Percentiles rank a stretch among this genome's conserved stretches.
phyloP scores from a whole-genome alignment of 2,329 filamentous ascomycete species.

The Venturia oleaginea region DNA sequence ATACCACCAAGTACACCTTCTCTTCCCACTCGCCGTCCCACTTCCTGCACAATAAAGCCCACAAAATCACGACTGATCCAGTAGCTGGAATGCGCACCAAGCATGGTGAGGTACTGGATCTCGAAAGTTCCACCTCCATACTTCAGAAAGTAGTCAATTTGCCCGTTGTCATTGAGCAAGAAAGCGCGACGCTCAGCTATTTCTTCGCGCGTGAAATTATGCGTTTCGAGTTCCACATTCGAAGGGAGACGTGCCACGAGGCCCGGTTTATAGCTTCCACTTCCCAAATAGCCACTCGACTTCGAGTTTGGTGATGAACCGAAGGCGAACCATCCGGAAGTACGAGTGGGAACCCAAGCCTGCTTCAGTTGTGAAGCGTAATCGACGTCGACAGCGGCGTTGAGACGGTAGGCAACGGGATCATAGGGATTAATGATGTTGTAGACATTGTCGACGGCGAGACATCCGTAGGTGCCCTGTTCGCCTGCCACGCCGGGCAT shows the following conservation, averaged over 20 bases:
- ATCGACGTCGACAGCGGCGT: constrained; percentile 73
- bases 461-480: constrained; percentile 72
- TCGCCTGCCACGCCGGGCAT: constrained; percentile 60
- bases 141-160: constrained; percentile 82
- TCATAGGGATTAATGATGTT: constrained; percentile 75
- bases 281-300: neutral
- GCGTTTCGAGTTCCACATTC: constrained; percentile 81
- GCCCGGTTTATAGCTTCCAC: constrained; percentile 20
- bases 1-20: constrained; percentile 45
- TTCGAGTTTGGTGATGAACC: constrained; percentile 19
- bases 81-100: constrained; percentile 90
- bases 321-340: constrained; percentile 38
- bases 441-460: constrained; percentile 93
- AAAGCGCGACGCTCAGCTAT: constrained; percentile 82
- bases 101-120: constrained; percentile 95
- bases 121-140: constrained; percentile 81
- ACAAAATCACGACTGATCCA: constrained; percentile 84
- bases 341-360: constrained; percentile 68
- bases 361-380: constrained; percentile 70
- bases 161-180: constrained; percentile 89
- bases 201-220: constrained; percentile 88
- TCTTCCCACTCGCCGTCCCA: constrained; percentile 65
- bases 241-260: constrained; percentile 33
- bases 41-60: constrained; percentile 80
- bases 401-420: constrained; percentile 84